Evolutionary conservation across 2,329 filamentous ascomycete species (phyloP).

Genomic region (Xylaria digitata): DNA sequence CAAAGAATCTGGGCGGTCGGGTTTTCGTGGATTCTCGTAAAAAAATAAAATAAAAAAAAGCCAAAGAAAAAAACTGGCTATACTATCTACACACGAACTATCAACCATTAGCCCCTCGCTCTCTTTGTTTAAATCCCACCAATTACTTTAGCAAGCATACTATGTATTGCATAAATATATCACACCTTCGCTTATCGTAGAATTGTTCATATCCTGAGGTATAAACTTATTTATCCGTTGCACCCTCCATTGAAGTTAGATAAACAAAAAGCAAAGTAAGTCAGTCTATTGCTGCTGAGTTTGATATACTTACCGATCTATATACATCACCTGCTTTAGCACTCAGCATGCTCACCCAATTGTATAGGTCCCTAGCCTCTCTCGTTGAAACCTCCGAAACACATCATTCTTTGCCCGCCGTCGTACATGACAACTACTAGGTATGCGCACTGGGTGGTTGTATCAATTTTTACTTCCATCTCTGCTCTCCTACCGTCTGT

Average conservation of each 20-base stretch:
- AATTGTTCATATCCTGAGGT: neutral
- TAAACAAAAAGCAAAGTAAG: neutral
- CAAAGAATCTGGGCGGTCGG: neutral
- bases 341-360: neutral
- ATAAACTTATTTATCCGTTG: neutral
- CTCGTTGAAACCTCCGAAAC: slow-evolving; percentile 7
- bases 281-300: neutral
- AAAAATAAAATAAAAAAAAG: neutral
- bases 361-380: neutral
- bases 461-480: neutral
- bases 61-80: no score
- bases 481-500: neutral
- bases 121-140: neutral
- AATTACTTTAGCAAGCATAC: no score
- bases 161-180: neutral
- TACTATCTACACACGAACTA: no score
- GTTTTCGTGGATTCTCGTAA: neutral
- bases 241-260: neutral
- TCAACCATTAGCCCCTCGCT: no score
- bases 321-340: neutral
- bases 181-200: neutral
- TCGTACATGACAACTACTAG: neutral
- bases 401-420: neutral
- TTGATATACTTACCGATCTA: neutral
- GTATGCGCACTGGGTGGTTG: slow-evolving; percentile 2